Conservation (phyloP, 495 filamentous ascomycete species). For the Hyaloscypha hepaticicola region DNA sequence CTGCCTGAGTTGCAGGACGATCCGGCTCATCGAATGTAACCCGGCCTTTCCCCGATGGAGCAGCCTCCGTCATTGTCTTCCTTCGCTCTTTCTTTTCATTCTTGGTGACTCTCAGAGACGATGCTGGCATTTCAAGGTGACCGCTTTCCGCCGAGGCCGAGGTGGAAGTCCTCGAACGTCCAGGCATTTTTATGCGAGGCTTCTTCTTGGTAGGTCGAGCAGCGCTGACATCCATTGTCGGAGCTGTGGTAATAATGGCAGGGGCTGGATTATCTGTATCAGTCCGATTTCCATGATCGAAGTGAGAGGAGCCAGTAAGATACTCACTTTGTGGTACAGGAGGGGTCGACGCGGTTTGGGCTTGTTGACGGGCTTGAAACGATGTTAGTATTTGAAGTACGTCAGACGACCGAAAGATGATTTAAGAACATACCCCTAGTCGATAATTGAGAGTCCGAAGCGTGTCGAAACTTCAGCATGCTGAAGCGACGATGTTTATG, state of each 20-base stretch:
- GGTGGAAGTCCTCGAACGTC: constrained; percentile 41
- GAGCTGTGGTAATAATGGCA: constrained; percentile 90
- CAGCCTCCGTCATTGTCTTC: constrained; percentile 40
- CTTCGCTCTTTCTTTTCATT: constrained; percentile 41
- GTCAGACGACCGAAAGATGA: background rate
- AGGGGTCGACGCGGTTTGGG: constrained; percentile 56
- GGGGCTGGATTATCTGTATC: constrained; percentile 56
- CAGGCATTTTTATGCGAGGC: constrained; percentile 47
- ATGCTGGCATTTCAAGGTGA: constrained; percentile 27
- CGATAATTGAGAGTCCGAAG: constrained; percentile 88
- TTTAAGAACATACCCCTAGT: constrained; percentile 41
- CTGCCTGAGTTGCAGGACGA: constrained; percentile 54
- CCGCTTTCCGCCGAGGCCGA: background rate
- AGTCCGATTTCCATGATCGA: constrained; percentile 5
- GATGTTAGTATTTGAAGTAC: background rate
- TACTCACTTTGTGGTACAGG: constrained; percentile 70
- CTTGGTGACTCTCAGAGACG: constrained; percentile 17
- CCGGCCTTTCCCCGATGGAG: constrained; percentile 44
- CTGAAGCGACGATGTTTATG: constrained; percentile 72
- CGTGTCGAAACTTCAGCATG: constrained; percentile 87
- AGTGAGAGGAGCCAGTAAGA: constrained; percentile 18
- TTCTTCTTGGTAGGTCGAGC: constrained; percentile 52
- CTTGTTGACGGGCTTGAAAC: constrained; percentile 63
- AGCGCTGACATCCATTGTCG: constrained; percentile 61
- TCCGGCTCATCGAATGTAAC: constrained; percentile 69